Conservation (phyloP, 2,329 filamentous ascomycete species). For the Xylaria polymorpha region DNA sequence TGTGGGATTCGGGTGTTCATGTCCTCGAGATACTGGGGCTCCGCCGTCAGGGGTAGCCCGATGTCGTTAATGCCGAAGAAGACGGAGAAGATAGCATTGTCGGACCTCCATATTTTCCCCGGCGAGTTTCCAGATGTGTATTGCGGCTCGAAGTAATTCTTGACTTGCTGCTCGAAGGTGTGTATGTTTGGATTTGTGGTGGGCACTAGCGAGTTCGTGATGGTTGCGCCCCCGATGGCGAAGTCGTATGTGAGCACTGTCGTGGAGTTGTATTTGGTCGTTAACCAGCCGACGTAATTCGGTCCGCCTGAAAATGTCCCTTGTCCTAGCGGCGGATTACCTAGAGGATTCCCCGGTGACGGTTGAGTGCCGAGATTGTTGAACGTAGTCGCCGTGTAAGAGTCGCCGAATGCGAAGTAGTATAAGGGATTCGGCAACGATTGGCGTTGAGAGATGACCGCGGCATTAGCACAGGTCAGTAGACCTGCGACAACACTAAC, state of each 20-base stretch:
- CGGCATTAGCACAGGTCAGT: neutral
- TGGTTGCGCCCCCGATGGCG: neutral
- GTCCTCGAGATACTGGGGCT: neutral
- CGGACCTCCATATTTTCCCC: neutral
- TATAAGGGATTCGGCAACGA: neutral
- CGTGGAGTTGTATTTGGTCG: neutral
- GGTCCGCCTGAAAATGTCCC: constrained; percentile 5
- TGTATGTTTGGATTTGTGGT: neutral
- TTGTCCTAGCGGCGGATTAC: neutral
- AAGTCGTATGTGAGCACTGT: constrained; percentile 5
- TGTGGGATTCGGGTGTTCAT: neutral
- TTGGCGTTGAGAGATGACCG: neutral
- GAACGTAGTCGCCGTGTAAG: neutral
- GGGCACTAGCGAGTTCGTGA: neutral
- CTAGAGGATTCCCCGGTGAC: neutral
- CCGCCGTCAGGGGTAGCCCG: neutral
- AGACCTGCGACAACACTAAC: neutral
- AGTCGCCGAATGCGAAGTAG: constrained; percentile 1
- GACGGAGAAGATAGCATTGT: constrained; percentile 1
- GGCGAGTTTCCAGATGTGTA: neutral
- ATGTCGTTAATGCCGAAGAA: constrained; percentile 1
- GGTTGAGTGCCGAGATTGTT: neutral
- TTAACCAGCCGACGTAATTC: constrained; percentile 4
- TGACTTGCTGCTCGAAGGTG: neutral
- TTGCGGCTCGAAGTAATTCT: neutral